These are phyloP conservation scores for Daldinia concentrica DNA, from an alignment of 495 filamentous ascomycete species.

Conservation along the genomic window DNA sequence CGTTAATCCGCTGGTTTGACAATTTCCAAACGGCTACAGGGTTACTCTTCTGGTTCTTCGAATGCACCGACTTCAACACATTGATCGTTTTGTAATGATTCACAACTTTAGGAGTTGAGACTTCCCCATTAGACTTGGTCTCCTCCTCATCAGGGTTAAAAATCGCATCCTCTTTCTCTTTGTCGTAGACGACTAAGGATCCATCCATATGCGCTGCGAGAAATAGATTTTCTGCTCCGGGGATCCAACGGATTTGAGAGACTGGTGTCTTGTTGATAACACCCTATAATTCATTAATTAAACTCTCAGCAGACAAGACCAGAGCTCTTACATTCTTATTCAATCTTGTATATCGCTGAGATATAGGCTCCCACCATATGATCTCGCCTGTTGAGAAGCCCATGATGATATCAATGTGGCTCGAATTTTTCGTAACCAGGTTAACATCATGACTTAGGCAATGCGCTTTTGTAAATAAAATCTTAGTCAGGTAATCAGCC, in stretches of 20 bases:
- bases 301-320: not conserved
- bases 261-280: constrained; percentile 86
- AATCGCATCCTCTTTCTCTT: constrained; percentile 92
- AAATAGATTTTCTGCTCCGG: constrained; percentile 92
- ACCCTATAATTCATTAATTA: constrained; percentile 61
- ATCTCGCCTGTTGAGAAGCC: constrained; percentile 96
- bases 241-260: constrained; percentile 90
- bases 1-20: constrained; percentile 87
- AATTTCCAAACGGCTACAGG: constrained; percentile 91
- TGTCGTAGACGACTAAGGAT: constrained; percentile 94
- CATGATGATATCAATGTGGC: constrained; percentile 90
- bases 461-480: constrained; percentile 95
- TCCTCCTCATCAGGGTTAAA: constrained; percentile 61
- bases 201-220: constrained; percentile 94
- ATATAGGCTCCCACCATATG: constrained; percentile 98
- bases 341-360: constrained; percentile 91
- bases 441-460: constrained; percentile 96
- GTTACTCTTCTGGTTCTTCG: constrained; percentile 91
- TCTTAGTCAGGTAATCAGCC: constrained; percentile 90
- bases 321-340: constrained; percentile 82
- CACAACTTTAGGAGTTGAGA: constrained; percentile 50
- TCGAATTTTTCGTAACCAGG: constrained; percentile 75
- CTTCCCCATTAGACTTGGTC: constrained; percentile 54
- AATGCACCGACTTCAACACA: constrained; percentile 87
- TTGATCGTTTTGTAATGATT: constrained; percentile 56